phyloP scores from a whole-genome alignment of 2,329 filamentous ascomycete genomes.

The Cladobotryum mycophilum region DNA sequence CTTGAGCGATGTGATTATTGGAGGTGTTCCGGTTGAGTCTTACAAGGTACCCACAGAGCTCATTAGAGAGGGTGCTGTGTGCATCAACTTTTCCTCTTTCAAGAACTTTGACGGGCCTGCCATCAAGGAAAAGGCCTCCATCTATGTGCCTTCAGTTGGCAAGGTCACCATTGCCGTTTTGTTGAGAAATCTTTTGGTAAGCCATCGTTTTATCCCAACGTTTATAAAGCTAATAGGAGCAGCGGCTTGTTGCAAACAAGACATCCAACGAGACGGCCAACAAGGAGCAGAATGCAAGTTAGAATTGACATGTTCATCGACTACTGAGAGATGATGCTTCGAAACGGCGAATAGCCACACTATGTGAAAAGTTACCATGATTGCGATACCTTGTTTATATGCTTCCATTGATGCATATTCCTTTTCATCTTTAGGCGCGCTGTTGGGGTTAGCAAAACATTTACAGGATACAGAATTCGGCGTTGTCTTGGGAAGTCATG shows the following conservation, averaged over 20 bases:
- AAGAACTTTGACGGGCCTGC: constrained; percentile 83
- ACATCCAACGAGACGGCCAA: constrained; percentile 32
- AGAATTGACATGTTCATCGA: constrained; percentile 37
- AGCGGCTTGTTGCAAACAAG: constrained; percentile 49
- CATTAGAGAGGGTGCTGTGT: constrained; percentile 86
- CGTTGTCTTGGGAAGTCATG: too few species aligned
- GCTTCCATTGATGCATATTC: background rate
- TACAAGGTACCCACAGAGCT: constrained; percentile 86
- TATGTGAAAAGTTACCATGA: too few species aligned
- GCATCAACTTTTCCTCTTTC: constrained; percentile 95
- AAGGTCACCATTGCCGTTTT: constrained; percentile 96
- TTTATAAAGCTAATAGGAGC: constrained; percentile 18
- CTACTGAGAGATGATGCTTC: constrained; percentile 12
- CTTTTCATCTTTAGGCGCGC: too few species aligned
- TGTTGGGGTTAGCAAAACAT: too few species aligned
- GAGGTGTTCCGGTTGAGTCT: constrained; percentile 78
- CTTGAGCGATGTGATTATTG: constrained; percentile 89
- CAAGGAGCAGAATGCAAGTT: constrained; percentile 29
- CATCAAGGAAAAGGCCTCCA: constrained; percentile 91
- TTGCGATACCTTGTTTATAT: too few species aligned
- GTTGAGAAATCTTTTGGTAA: constrained; percentile 79
- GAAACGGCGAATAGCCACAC: too few species aligned
- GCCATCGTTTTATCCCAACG: constrained; percentile 21
- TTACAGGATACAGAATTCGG: too few species aligned
- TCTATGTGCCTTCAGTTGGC: constrained; percentile 94